phyloP scores from a whole-genome alignment of 257 asterid species.

The Nicotiana benthamiana region DNA sequence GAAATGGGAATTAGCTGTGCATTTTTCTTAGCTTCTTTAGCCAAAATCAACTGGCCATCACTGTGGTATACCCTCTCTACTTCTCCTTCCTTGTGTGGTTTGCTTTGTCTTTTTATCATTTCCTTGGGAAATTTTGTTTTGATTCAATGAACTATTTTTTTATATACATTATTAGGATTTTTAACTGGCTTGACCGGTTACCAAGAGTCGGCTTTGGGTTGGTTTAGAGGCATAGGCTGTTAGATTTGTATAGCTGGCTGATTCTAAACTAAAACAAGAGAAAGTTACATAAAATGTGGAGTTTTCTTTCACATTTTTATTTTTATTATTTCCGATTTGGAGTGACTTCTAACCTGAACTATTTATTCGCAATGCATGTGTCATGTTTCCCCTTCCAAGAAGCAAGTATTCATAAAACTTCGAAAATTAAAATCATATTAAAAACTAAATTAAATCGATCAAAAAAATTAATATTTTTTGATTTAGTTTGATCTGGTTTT shows the following conservation, averaged over 20 bases:
- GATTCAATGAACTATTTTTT: background rate
- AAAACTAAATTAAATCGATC: too few relatives aligned
- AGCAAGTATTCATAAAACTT: too few relatives aligned
- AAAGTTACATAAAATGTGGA: background rate
- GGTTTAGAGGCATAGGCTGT: too few relatives aligned
- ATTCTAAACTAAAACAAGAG: background rate
- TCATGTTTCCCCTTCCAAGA: too few relatives aligned
- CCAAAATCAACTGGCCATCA: conserved; percentile 25
- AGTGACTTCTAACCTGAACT: too few relatives aligned
- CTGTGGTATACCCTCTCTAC: conserved; percentile 10
- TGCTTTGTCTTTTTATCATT: conserved; percentile 20
- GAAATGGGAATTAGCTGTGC: background rate
- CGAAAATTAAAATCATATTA: too few relatives aligned
- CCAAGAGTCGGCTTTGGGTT: background rate
- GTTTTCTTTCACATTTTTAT: too few relatives aligned
- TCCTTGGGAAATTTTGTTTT: conserved; percentile 8
- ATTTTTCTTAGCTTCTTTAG: conserved; percentile 12
- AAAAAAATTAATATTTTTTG: too few relatives aligned
- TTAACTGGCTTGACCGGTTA: conserved; percentile 33
- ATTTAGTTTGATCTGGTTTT: too few relatives aligned
- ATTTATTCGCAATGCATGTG: too few relatives aligned
- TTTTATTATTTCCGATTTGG: too few relatives aligned
- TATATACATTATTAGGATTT: background rate
- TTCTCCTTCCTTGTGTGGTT: conserved; percentile 4
- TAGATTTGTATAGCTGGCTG: background rate